phyloP scores from a whole-genome alignment of 306 rosid genomes.

The Vachellia collinsii region DNA sequence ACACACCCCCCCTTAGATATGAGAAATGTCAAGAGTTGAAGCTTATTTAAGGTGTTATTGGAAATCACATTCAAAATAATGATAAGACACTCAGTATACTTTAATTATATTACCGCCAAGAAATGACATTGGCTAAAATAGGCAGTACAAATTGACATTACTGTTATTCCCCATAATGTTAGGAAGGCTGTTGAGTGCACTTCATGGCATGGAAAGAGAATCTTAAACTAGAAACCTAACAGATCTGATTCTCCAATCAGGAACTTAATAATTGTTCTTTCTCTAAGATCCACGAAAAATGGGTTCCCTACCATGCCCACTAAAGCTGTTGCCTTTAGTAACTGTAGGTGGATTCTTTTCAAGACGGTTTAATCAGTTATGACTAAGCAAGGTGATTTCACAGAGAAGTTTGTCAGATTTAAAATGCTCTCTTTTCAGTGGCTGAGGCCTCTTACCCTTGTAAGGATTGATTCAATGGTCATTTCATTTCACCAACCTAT shows the following conservation, averaged over 20 bases:
- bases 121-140: background rate
- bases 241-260: conserved; percentile 22
- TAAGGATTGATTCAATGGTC: conserved; percentile 8
- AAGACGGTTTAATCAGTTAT: conserved; percentile 7
- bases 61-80: background rate
- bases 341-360: conserved; percentile 27
- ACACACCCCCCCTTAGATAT: background rate
- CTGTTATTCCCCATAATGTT: background rate
- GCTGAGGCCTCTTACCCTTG: background rate
- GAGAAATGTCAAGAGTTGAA: conserved; percentile 5
- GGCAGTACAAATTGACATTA: background rate
- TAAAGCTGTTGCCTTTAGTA: conserved; percentile 24
- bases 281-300: conserved; percentile 33
- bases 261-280: conserved; percentile 27
- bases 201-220: conserved; percentile 10
- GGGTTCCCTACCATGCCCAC: conserved; percentile 37
- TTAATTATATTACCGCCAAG: background rate
- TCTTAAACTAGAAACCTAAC: conserved; percentile 2
- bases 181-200: background rate
- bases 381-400: conserved; percentile 14
- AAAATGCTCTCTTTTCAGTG: conserved; percentile 10
- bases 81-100: background rate
- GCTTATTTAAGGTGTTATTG: background rate
- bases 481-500: background rate
- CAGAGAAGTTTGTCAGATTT: background rate